A percentile compares a stretch with the other conserved stretches of the same genome.
Conservation (phyloP, 177 flowering plant species). For the Vitis hybrid region DNA sequence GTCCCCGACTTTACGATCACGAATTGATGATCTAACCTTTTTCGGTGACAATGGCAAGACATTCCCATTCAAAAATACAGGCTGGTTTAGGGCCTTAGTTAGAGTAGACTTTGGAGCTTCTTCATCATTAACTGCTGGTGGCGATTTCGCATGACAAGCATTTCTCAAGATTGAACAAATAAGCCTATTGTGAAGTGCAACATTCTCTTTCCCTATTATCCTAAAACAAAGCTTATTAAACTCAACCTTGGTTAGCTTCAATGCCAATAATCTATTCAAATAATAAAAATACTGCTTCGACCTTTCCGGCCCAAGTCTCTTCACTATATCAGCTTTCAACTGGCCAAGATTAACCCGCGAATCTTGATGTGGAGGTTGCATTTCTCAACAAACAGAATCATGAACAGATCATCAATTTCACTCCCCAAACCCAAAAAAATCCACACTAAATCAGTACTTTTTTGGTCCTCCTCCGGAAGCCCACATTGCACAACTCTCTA, state of each 20-base stretch:
- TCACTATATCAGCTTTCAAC: constrained; percentile 57
- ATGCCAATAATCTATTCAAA: constrained; percentile 50
- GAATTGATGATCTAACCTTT: constrained; percentile 41
- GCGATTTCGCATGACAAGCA: constrained; percentile 49
- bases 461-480: too few relatives aligned
- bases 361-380: constrained; percentile 47
- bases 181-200: constrained; percentile 62
- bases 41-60: constrained; percentile 41
- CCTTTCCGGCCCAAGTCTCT: constrained; percentile 58
- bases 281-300: constrained; percentile 47
- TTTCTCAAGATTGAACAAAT: constrained; percentile 58
- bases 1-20: constrained; percentile 43
- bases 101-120: constrained; percentile 20
- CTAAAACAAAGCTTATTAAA: constrained; percentile 56
- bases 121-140: constrained; percentile 35
- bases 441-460: background rate
- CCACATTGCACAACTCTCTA: too few relatives aligned
- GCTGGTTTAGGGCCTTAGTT: too few relatives aligned
- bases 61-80: constrained; percentile 38
- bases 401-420: constrained; percentile 9
- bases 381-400: constrained; percentile 31
- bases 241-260: constrained; percentile 52
- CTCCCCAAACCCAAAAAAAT: constrained; percentile 4
- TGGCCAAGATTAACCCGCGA: constrained; percentile 48
- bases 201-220: constrained; percentile 57